phyloP scores from a whole-genome alignment of 345 rosid genomes.

The Salix dunnii region DNA sequence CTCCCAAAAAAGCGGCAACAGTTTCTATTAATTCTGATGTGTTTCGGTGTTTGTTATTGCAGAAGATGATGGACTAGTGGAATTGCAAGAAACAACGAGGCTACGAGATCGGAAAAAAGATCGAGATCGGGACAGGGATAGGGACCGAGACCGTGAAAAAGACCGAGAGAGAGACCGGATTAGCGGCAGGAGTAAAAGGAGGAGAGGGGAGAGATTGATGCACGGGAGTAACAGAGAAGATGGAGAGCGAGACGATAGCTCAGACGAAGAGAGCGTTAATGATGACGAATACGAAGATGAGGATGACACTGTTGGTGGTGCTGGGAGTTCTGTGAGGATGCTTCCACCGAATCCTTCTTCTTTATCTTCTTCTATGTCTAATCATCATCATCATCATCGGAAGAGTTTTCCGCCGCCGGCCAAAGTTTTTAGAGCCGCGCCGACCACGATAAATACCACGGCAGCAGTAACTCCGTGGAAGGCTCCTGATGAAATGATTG shows the following conservation, averaged over 20 bases:
- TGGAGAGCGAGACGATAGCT: conserved; percentile 61
- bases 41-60: conserved; percentile 2
- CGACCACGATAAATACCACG: conserved; percentile 32
- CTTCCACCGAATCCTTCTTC: conserved; percentile 59
- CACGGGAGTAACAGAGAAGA: conserved; percentile 71
- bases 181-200: conserved; percentile 66
- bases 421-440: conserved; percentile 53
- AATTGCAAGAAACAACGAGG: conserved; percentile 75
- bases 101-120: conserved; percentile 89
- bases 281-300: conserved; percentile 90
- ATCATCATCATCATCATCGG: conserved; percentile 41
- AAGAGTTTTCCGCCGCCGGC: conserved; percentile 62
- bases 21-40: conserved; percentile 4
- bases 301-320: conserved; percentile 48
- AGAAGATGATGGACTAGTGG: conserved; percentile 80
- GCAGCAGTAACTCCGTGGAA: conserved; percentile 45
- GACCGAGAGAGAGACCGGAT: conserved; percentile 62
- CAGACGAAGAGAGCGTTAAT: conserved; percentile 81
- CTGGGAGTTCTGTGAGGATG: conserved; percentile 53
- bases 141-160: conserved; percentile 53
- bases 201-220: conserved; percentile 74
- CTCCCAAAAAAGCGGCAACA: neutral
- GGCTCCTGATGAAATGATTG: conserved; percentile 92
- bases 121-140: conserved; percentile 64
- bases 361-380: conserved; percentile 44